Percentiles rank a stretch among this genome's conserved stretches.
phyloP scores from a whole-genome alignment of 495 filamentous ascomycete genomes.

The Daldinia caldariorum region DNA sequence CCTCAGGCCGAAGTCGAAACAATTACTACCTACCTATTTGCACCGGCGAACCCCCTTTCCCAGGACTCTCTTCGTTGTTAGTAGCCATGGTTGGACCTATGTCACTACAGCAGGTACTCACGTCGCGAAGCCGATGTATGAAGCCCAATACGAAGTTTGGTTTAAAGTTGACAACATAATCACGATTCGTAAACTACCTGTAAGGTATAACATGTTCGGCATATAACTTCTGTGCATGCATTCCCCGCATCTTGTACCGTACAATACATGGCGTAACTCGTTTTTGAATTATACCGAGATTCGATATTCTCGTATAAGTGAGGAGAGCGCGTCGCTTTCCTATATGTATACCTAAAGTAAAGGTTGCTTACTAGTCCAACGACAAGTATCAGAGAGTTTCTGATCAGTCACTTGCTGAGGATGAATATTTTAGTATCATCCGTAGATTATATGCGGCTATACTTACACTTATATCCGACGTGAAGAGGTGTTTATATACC shows the following conservation, averaged over 20 bases:
- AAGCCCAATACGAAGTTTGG: no score
- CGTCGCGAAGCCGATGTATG: no score
- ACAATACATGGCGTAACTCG: conserved; percentile 17
- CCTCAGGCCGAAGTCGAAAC: no score
- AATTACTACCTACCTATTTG: no score
- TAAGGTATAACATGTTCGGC: conserved; percentile 11
- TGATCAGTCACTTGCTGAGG: not conserved
- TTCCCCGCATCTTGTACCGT: conserved; percentile 38
- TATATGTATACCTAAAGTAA: conserved; percentile 11
- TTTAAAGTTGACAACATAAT: no score
- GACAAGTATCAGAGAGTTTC: not conserved
- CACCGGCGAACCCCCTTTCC: no score
- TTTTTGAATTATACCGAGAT: not conserved
- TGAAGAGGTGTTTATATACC: not conserved
- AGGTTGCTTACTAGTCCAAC: not conserved
- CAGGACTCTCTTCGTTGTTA: no score
- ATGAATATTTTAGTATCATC: not conserved
- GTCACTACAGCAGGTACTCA: no score
- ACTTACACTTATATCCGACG: not conserved
- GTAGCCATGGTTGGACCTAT: no score
- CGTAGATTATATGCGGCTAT: not conserved
- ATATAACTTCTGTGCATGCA: conserved; percentile 9
- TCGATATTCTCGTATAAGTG: not conserved
- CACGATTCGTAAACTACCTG: no score
- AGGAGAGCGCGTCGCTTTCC: conserved; percentile 7